These are phyloP conservation scores for Trichoderma sp. DNA, from an alignment of 2,329 filamentous ascomycete species.

Conservation along the genomic window DNA sequence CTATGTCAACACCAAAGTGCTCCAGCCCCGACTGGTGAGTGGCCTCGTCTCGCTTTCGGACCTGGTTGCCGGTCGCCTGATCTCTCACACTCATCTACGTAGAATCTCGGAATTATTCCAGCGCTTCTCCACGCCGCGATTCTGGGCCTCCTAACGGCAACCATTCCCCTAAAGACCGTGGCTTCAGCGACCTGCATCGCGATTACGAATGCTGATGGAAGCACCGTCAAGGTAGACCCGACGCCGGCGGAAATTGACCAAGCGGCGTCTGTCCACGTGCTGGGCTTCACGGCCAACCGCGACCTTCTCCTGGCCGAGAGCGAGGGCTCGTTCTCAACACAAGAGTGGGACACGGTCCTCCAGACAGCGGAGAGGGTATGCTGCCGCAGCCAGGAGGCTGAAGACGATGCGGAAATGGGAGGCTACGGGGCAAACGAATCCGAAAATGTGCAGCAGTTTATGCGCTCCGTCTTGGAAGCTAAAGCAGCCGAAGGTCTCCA, in stretches of 20 bases:
- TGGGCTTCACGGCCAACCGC: slow-evolving; percentile 73
- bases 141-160: slow-evolving; percentile 75
- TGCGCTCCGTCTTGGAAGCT: slow-evolving; percentile 58
- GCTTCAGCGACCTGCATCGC: slow-evolving; percentile 64
- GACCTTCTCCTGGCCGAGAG: slow-evolving; percentile 77
- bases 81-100: slow-evolving; percentile 21
- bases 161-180: slow-evolving; percentile 73
- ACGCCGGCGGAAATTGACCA: slow-evolving; percentile 58
- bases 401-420: slow-evolving; percentile 43
- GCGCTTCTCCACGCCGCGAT: slow-evolving; percentile 77
- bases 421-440: slow-evolving; percentile 43
- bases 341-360: slow-evolving; percentile 71
- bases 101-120: slow-evolving; percentile 79
- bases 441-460: slow-evolving; percentile 55
- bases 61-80: neutral
- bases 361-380: slow-evolving; percentile 65
- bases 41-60: neutral
- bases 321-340: slow-evolving; percentile 71
- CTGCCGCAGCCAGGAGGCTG: slow-evolving; percentile 41
- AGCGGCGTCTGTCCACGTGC: slow-evolving; percentile 73
- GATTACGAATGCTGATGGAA: slow-evolving; percentile 36
- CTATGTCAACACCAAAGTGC: slow-evolving; percentile 57
- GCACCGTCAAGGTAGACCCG: slow-evolving; percentile 55
- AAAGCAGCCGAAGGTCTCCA: slow-evolving; percentile 53
- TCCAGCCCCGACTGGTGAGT: slow-evolving; percentile 59